Base-by-base conservation (phyloP, 352 stramenopile species). In the Pythium sukuiense region DNA sequence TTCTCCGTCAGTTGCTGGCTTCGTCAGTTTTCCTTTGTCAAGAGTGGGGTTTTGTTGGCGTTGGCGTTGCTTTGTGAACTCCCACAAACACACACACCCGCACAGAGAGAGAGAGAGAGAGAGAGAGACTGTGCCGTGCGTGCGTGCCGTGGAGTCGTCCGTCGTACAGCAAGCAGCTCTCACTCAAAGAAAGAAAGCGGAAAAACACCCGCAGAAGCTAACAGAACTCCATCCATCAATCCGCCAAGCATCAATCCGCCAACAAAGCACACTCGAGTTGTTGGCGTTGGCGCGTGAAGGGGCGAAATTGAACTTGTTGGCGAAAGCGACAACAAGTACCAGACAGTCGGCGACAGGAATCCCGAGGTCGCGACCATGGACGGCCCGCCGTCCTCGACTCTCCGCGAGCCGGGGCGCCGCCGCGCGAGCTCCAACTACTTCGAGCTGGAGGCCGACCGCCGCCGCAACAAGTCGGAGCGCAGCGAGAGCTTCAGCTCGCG, bases 401-500 rank as follows among this genome's bases (percentile, higher is more conserved):
- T 48, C 27, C 62, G 62, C 26, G 62, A 69, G 6, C 30, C 27
- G 43, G 53, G 37, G 30, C 84, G 83, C 26, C 76, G 78, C 12
- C 82, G 84, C 61, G 84, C 84, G 45, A 92, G 79, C 73, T 92
- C 84, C 45, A 92, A 92, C 68, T 92, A 92, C 76, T 92, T 92
- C 68, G 84, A 92, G 63, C 70, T 92, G 41, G 83, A 92, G 37
- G 84, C 84, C 6, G 84, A 92, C 43, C 73, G 84, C 5, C 80
- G 83, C 6, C 82, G 85, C 49, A 92, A 87, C 76, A 81, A 85
- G 67, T 92, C 83, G 59, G 81, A 87, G 43, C 81, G 78, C 46
- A 82, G 71, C 9, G 83, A 87, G 68, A 77, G 80, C 55, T 83
- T 92, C 50, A 86, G 78, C 49, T 54, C 64, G 54, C 76, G 81